These are phyloP conservation scores for Rhizopogon vulgaris DNA, from an alignment of 768 basidiomycete species.

Conservation along the genomic window DNA sequence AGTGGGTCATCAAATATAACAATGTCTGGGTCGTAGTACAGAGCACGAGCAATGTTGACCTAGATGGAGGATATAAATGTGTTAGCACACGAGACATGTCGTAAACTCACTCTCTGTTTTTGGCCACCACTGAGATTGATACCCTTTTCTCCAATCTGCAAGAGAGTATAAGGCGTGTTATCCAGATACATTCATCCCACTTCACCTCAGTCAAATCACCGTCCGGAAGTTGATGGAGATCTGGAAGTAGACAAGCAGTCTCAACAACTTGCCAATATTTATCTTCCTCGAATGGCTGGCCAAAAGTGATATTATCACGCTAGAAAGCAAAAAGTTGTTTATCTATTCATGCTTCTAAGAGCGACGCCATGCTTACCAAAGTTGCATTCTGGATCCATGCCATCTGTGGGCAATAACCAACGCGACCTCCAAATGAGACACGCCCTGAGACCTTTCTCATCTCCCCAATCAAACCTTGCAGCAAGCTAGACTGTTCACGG, in stretches of 20 bases:
- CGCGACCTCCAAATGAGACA: conserved; percentile 53
- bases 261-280: conserved; percentile 61
- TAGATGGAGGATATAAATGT: conserved; percentile 12
- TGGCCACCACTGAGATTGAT: conserved; percentile 65
- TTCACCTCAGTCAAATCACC: conserved; percentile 68
- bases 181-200: not conserved
- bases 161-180: not conserved
- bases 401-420: conserved; percentile 68
- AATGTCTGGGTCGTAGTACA: conserved; percentile 60
- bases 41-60: conserved; percentile 65
- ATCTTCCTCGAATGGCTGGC: conserved; percentile 55
- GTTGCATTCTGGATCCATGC: conserved; percentile 75
- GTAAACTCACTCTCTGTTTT: conserved; percentile 43
- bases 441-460: conserved; percentile 51
- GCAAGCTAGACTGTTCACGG: conserved; percentile 38
- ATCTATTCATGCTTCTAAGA: not conserved
- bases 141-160: conserved; percentile 66
- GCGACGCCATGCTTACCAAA: conserved; percentile 34
- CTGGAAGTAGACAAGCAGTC: conserved; percentile 52
- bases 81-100: not conserved
- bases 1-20: conserved; percentile 61
- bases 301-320: conserved; percentile 66
- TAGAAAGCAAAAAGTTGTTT: conserved; percentile 14
- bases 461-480: conserved; percentile 65
- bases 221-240: conserved; percentile 59